Percentiles rank a stretch among this genome's conserved stretches.
phyloP scores from a whole-genome alignment of 345 rosid species.

The Erodium maritimum region DNA sequence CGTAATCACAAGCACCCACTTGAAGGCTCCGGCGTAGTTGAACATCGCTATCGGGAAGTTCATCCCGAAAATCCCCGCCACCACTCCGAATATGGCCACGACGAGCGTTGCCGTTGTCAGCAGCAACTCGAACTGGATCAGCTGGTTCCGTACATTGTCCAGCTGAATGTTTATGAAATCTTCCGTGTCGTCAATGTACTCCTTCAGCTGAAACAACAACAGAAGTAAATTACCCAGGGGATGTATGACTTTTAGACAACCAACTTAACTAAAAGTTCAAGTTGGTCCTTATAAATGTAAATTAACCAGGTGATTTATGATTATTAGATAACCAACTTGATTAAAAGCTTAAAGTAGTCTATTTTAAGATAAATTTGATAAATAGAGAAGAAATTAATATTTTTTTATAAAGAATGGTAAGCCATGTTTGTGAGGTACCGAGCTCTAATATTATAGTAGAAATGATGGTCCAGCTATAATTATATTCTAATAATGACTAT shows the following conservation, averaged over 20 bases:
- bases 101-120: conserved; percentile 79
- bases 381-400: too few species aligned
- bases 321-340: too few species aligned
- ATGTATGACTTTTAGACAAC: too few species aligned
- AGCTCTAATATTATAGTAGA: neutral
- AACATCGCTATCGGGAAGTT: conserved; percentile 53
- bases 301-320: too few species aligned
- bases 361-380: too few species aligned
- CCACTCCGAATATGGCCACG: conserved; percentile 82
- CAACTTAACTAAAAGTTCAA: too few species aligned
- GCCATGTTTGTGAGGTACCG: too few species aligned
- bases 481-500: neutral
- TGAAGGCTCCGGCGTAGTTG: conserved; percentile 55
- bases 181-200: conserved; percentile 32
- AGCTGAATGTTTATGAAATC: conserved; percentile 32
- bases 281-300: too few species aligned
- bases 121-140: conserved; percentile 76
- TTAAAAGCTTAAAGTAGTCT: too few species aligned
- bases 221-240: too few species aligned
- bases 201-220: conserved; percentile 19
- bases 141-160: conserved; percentile 79
- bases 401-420: too few species aligned
- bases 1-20: conserved; percentile 66
- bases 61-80: conserved; percentile 88
- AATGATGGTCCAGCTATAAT: too few species aligned